Evolutionary conservation across 2,329 filamentous ascomycete species (phyloP).

Genomic region (Tolypocladium inflatum): DNA sequence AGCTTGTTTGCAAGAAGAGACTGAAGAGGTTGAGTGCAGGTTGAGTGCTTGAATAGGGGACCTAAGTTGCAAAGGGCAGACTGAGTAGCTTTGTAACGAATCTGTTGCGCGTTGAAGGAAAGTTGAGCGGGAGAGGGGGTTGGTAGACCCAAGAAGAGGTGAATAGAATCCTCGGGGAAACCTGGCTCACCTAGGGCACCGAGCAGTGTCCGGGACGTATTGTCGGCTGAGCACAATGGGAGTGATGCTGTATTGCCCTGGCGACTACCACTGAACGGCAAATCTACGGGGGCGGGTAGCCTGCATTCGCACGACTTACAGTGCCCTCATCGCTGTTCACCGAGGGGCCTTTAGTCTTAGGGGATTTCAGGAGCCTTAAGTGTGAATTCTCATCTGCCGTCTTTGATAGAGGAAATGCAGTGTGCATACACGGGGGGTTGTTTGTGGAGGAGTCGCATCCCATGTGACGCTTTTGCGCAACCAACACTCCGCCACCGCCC

Average conservation of each 20-base stretch:
- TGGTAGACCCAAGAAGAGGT: neutral
- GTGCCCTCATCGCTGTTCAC: neutral
- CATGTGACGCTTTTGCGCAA: neutral
- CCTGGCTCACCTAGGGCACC: neutral
- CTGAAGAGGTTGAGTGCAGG: neutral
- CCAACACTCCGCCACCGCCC: neutral
- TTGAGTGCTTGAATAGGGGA: neutral
- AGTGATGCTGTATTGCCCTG: neutral
- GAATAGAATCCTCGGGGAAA: neutral
- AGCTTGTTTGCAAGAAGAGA: neutral
- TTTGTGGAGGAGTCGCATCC: neutral
- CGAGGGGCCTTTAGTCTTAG: neutral
- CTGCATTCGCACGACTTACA: no score
- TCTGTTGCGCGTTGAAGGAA: neutral
- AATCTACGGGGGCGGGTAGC: neutral
- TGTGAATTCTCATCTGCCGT: neutral
- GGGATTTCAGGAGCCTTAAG: neutral
- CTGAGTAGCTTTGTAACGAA: neutral
- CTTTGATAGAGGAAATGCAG: neutral
- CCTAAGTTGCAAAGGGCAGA: neutral
- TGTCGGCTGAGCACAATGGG: neutral
- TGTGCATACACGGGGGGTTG: neutral
- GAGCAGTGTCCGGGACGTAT: neutral
- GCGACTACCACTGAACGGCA: neutral
- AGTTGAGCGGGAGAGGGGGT: neutral